A percentile compares a stretch with the other conserved stretches of the same genome.
These are phyloP conservation scores for Pisolithus orientalis DNA, from an alignment of 768 basidiomycete genomes.

Conservation along the genomic window DNA sequence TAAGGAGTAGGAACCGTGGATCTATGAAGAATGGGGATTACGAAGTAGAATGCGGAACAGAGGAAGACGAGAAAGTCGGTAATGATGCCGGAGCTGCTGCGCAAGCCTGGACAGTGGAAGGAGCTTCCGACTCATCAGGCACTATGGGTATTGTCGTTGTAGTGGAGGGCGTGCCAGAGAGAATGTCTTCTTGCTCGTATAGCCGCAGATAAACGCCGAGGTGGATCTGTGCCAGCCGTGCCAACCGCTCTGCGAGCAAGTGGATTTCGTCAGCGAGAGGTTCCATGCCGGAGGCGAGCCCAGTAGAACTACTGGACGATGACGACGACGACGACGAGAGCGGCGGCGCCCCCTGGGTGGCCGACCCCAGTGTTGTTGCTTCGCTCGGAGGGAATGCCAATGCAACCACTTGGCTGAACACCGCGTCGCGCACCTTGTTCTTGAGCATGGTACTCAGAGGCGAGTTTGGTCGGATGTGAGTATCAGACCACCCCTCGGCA, in stretches of 20 bases:
- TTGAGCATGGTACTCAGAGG: slow-evolving; percentile 55
- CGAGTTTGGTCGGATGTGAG: slow-evolving; percentile 57
- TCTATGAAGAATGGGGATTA: slow-evolving; percentile 1
- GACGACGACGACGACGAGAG: background rate
- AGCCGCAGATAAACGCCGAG: slow-evolving; percentile 69
- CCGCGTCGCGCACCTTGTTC: slow-evolving; percentile 54
- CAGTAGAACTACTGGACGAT: slow-evolving; percentile 6
- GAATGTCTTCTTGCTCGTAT: slow-evolving; percentile 58
- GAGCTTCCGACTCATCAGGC: too few species aligned
- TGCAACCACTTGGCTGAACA: slow-evolving; percentile 54
- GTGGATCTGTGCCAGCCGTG: slow-evolving; percentile 69
- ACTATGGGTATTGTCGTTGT: too few species aligned
- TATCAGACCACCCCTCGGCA: slow-evolving; percentile 66
- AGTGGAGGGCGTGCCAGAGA: slow-evolving; percentile 12
- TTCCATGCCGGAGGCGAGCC: slow-evolving; percentile 57
- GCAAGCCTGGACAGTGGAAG: too few species aligned
- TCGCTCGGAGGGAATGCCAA: slow-evolving; percentile 45
- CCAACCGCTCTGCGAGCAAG: slow-evolving; percentile 62
- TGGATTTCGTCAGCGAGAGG: slow-evolving; percentile 61
- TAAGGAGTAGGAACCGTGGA: slow-evolving; percentile 1
- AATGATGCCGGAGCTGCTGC: background rate
- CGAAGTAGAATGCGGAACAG: slow-evolving; percentile 13
- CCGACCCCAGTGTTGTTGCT: slow-evolving; percentile 20
- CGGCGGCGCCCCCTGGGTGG: slow-evolving; percentile 23
- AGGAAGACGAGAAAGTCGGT: slow-evolving; percentile 12